phyloP scores from a whole-genome alignment of 148 eudicot genomes.

The Suaeda aralocaspica region DNA sequence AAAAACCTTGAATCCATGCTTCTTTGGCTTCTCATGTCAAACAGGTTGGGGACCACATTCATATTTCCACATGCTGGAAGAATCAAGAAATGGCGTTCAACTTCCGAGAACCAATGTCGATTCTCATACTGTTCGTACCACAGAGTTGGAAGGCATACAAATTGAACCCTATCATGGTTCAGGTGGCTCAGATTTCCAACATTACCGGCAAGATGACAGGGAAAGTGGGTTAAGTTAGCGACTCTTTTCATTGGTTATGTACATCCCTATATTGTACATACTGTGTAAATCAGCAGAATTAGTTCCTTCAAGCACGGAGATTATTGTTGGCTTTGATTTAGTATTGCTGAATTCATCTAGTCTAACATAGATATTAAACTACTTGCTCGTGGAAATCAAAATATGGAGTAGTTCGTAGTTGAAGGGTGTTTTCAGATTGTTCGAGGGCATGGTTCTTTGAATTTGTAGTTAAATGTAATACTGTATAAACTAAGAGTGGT shows the following conservation, averaged over 20 bases:
- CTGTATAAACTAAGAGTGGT: too few species aligned
- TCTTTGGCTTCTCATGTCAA: conserved; percentile 3
- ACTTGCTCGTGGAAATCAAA: not conserved
- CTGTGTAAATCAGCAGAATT: conserved; percentile 16
- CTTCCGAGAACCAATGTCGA: conserved; percentile 20
- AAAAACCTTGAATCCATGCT: not conserved
- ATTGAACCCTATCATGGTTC: conserved; percentile 24
- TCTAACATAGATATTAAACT: conserved; percentile 3
- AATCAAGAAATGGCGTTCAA: conserved; percentile 39
- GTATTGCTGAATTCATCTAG: not conserved
- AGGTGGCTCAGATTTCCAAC: conserved; percentile 22
- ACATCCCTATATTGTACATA: conserved; percentile 10
- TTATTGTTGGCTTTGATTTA: not conserved
- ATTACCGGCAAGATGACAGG: conserved; percentile 29
- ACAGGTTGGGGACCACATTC: conserved; percentile 94
- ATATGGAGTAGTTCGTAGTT: not conserved
- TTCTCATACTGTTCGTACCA: conserved; percentile 30
- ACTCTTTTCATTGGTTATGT: not conserved
- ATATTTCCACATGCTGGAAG: conserved; percentile 65
- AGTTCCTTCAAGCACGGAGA: not conserved
- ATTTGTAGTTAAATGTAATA: too few species aligned
- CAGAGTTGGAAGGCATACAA: conserved; percentile 39
- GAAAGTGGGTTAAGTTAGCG: conserved; percentile 44
- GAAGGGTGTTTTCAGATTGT: not conserved
- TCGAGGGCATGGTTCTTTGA: too few species aligned